Evolutionary conservation across 345 rosid genomes (phyloP).

Genomic region (Heritiera fomes): DNA sequence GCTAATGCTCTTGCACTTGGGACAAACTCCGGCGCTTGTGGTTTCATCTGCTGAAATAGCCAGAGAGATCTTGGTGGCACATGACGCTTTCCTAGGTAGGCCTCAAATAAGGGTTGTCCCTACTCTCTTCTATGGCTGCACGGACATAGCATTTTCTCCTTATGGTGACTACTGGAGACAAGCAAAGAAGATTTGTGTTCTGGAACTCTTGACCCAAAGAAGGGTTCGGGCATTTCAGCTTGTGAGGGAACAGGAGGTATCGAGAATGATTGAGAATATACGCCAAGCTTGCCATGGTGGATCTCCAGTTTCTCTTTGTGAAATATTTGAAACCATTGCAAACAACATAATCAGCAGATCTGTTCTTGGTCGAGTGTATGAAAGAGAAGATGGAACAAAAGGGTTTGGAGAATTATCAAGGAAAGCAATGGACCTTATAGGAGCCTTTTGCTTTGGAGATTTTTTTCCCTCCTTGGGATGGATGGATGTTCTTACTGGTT

Average conservation of each 20-base stretch:
- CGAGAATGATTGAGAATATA: background rate
- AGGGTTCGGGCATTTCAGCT: background rate
- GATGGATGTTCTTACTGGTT: background rate
- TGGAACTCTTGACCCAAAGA: background rate
- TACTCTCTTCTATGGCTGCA: conserved; percentile 11
- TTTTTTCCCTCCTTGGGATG: conserved; percentile 1
- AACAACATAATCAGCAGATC: conserved; percentile 3
- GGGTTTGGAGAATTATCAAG: conserved; percentile 10
- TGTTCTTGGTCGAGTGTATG: background rate
- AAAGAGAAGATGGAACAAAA: conserved; percentile 3
- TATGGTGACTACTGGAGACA: conserved; percentile 38
- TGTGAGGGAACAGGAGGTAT: conserved; percentile 14
- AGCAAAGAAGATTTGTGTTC: conserved; percentile 24
- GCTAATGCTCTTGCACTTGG: conserved; percentile 14
- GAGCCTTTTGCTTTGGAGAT: conserved; percentile 9
- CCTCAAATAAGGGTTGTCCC: conserved; percentile 1
- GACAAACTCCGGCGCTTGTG: conserved; percentile 1
- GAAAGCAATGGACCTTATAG: conserved; percentile 2
- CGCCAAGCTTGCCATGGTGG: background rate
- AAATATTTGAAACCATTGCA: background rate
- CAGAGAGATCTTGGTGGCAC: background rate
- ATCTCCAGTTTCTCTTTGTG: background rate
- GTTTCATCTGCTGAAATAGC: conserved; percentile 3
- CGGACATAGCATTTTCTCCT: conserved; percentile 18
- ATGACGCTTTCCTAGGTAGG: conserved; percentile 14